Evolutionary conservation across 2,329 filamentous ascomycete species (phyloP), one percentile per base, ranked within the genome.

Genomic region (Metarhizium robertsii): DNA sequence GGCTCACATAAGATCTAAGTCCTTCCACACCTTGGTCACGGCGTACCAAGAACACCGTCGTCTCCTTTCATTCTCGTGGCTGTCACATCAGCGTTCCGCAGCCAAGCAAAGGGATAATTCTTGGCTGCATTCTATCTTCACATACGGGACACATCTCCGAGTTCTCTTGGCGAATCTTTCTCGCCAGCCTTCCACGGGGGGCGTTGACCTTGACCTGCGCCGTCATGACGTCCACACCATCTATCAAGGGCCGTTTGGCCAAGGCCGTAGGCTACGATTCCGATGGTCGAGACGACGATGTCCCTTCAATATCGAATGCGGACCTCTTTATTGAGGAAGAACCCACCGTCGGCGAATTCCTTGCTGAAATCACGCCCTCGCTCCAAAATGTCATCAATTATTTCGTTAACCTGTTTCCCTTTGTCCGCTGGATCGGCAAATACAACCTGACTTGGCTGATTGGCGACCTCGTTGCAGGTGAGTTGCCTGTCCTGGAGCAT

Each of bases 391-490:
- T 70, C 7, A 63, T 58, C 6, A 55, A 54, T 40, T 77, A 77
- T 58, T 40, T 76, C 52, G 66, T 65, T 56, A 69, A 66, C 58
- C 64, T 79, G 18, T 79, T 79, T 58, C 77, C 77, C 2, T 79
- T 78, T 61, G 62, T 73, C 56, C 68, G 67, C 14, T 79, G 77
- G 77, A 75, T 79, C 54, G 72, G 71, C 59, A 77, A 75, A 53
- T 79, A 79, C 64, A 79, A 79, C 58, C 58, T 66, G 54, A 67
- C 68, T 13, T 79, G 76, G 76, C 66, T 77, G 34, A 53, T 74
- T 30, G 76, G 75, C 58, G 76, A 79, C 55, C 57, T 74, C 34
- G 71, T 77, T 58, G 75, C 73, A 57, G 75, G 75, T 67, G 62
- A 62, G 69, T 61, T 46, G 38, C 42, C 52, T 45, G 38, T 38